Base-by-base conservation (phyloP, 2,329 filamentous ascomycete species). In the Lasiodiplodia sp. region DNA sequence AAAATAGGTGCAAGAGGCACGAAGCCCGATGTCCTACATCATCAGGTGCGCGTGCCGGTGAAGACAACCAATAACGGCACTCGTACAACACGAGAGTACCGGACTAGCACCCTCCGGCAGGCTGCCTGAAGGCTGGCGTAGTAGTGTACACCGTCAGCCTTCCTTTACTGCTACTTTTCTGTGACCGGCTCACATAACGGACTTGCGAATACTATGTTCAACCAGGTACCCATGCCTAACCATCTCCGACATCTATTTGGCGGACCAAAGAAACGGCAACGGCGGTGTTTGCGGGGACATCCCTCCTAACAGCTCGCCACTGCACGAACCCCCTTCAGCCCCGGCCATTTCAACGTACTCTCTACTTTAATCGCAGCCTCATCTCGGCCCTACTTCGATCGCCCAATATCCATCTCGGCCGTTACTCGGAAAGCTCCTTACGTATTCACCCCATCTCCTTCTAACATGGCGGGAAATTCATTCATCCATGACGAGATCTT, bases 311-410 rank as follows among this genome's bases (percentile, higher is more conserved):
- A 11, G 44, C 44, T 47, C 4, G 44, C 44, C 44, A 47, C 44
- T 47, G 44, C 11, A 21, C 44, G 44, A 47, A 47, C 21, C 44
- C 18, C n/a, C 25, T 23, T 31, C 51, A 53, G 51, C 51, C 49
- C n/a, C 8, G 23, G 23, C 23, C 23, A 18, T 28, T 47, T 44
- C 40, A 18, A 44, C 40, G 40, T n/a, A n/a, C 18, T 18, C 44
- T 47, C n/a, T 11, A 47, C 44, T n/a, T 49, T 28, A 14, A 53
- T 53, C 25, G 23, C 51, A 18, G 14, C 51, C 28, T 53, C 23
- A 53, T 28, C 51, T 53, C 51, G 51, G 51, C 51, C 51, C 51
- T 53, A 53, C 51, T 53, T 25, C 25, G 51, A 25, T 53, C 51
- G 51, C 23, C 51, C 51, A 53, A 31, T 31, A 21, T 8, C 44